Percentiles rank a stretch among this genome's conserved stretches.
Evolutionary conservation across 1,139 yeast genomes (phyloP).

Genomic region (Kodamaea arcana): DNA sequence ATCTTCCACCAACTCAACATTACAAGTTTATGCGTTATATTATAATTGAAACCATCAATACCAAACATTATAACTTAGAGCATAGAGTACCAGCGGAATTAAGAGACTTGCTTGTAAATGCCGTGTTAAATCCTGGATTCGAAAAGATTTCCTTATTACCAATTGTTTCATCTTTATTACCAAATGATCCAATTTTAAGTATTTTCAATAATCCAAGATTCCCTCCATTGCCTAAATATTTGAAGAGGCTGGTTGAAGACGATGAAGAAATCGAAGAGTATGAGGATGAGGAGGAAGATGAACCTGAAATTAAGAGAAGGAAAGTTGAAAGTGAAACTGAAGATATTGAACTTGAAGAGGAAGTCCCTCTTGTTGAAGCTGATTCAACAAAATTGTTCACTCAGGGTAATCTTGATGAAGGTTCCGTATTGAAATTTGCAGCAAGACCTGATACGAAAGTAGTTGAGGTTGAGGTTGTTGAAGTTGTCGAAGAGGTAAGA

Average conservation of each 20-base stretch:
- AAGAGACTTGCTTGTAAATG: constrained; percentile 40
- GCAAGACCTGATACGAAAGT: constrained; percentile 1
- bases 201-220: constrained; percentile 72
- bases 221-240: constrained; percentile 54
- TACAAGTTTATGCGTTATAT: constrained; percentile 57
- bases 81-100: constrained; percentile 28
- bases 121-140: constrained; percentile 63
- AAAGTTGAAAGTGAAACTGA: constrained; percentile 3
- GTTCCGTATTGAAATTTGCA: constrained; percentile 9
- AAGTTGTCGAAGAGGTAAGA: neutral
- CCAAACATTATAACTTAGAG: constrained; percentile 23
- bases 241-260: constrained; percentile 21
- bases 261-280: constrained; percentile 18
- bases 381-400: constrained; percentile 6
- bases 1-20: constrained; percentile 60
- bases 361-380: constrained; percentile 11
- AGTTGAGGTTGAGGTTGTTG: neutral
- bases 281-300: constrained; percentile 11
- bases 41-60: constrained; percentile 43
- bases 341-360: constrained; percentile 2
- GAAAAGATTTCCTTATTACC: constrained; percentile 66
- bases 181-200: constrained; percentile 40
- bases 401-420: constrained; percentile 5
- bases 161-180: constrained; percentile 54
- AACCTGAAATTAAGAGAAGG: constrained; percentile 7